Conservation (phyloP, 352 stramenopile genomes). For the Globisporangium polare region DNA sequence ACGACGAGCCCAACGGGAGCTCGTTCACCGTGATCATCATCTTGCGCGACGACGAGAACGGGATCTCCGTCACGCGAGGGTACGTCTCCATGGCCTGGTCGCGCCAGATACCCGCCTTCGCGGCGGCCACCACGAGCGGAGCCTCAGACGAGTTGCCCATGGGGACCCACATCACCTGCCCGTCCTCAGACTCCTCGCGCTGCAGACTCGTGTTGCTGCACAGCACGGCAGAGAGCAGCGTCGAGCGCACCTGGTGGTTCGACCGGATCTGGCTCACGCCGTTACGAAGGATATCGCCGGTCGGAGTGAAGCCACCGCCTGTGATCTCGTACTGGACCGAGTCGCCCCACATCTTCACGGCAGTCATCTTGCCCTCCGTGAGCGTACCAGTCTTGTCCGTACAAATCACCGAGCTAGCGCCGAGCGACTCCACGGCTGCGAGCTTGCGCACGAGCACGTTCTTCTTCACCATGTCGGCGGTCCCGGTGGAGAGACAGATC, state of each 20-base stretch:
- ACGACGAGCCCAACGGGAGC: conserved; percentile 23
- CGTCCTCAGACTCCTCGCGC: conserved; percentile 40
- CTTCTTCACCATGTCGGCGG: conserved; percentile 76
- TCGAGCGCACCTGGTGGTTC: conserved; percentile 39
- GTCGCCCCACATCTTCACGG: conserved; percentile 73
- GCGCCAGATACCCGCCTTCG: conserved; percentile 55
- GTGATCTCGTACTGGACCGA: conserved; percentile 48
- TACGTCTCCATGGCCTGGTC: conserved; percentile 39
- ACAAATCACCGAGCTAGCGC: conserved; percentile 90
- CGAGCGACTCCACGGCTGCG: conserved; percentile 74
- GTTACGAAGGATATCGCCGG: conserved; percentile 45
- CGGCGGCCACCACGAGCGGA: conserved; percentile 56
- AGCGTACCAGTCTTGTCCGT: conserved; percentile 94
- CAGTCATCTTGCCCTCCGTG: conserved; percentile 83
- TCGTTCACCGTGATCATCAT: conserved; percentile 88
- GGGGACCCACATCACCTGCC: conserved; percentile 33
- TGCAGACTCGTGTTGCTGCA: conserved; percentile 73
- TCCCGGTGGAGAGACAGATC: conserved; percentile 68
- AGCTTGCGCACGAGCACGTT: conserved; percentile 85
- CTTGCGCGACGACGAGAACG: conserved; percentile 93
- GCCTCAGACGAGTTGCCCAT: conserved; percentile 75
- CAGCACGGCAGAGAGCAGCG: conserved; percentile 48
- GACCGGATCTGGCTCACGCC: conserved; percentile 39
- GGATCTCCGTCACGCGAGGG: conserved; percentile 82
- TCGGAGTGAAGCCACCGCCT: conserved; percentile 44